Evolutionary conservation across 2,329 filamentous ascomycete species (phyloP), one percentile per base, ranked within the genome.

Genomic region (Lasiodiplodia gonubiensis): DNA sequence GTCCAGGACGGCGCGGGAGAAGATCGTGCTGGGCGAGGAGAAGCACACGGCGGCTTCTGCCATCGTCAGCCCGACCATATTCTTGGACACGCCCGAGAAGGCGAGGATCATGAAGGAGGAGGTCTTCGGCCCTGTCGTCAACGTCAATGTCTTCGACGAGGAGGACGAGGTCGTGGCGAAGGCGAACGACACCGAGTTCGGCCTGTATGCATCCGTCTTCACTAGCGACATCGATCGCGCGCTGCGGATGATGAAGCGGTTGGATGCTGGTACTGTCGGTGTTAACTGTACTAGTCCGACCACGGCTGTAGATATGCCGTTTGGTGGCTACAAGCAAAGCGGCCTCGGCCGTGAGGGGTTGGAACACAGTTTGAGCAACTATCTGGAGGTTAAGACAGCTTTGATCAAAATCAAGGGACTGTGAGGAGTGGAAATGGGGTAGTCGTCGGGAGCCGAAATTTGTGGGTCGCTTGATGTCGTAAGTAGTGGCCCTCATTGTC

Each of bases 21-120:
- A 76, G 16, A 71, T 70, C 1, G 72, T 76, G 1, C 75, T 79
- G 12, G 81, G 80, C 3, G 74, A 37, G 11, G 16, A 72, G 30
- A 74, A 71, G 25, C 72, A 73, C 52, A 71, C 72, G 10, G 75
- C 74, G 0, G 73, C 68, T 59, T 75, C 27, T 8, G 27, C 27
- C 27, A 33, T 33, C 23, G 63, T 77, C 23, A 67, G 73, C 67
- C 83, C 83, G 1, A 81, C 82, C 12, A 80, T 85, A 39, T 84
- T 85, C 74, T 71, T 79, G 25, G 73, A 82, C 57, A 76, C 80
- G 5, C 76, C 80, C 8, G 80, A 83, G 70, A 72, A 79, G 25
- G 76, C 80, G 1, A 78, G 71, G 46, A 73, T 78, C n/a, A 71
- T 74, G 27, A 76, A 72, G 25, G 73, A 79, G 61, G 78, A 80